Evolutionary conservation across 1,284 basidiomycete genomes (phyloP).

Genomic region (Cryptococcus amylolentus): DNA sequence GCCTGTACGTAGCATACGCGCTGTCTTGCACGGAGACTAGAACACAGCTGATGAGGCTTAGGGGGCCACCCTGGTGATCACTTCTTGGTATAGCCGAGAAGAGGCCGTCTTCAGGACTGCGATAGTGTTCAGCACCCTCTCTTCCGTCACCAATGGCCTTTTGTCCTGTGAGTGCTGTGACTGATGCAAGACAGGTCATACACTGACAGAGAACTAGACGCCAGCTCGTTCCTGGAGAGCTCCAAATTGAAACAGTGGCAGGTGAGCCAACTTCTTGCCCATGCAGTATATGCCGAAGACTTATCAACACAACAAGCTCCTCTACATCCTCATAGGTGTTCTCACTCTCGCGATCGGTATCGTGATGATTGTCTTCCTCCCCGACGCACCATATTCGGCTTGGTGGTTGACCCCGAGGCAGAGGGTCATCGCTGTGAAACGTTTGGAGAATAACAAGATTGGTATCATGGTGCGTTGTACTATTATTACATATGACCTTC

Average conservation of each 20-base stretch:
- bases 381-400: not conserved
- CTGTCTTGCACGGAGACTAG: too few species aligned
- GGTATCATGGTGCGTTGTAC: not conserved
- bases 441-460: not conserved
- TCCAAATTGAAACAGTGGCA: slow-evolving; percentile 7
- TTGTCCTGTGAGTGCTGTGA: slow-evolving; percentile 6
- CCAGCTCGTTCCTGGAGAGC: not conserved
- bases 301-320: not conserved
- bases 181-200: not conserved
- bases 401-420: not conserved
- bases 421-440: not conserved
- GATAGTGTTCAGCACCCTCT: slow-evolving; percentile 29
- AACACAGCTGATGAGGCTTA: too few species aligned
- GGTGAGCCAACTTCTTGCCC: too few species aligned
- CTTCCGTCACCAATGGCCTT: slow-evolving; percentile 15
- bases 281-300: too few species aligned
- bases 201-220: not conserved
- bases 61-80: not conserved
- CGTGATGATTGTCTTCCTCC: not conserved
- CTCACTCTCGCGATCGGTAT: not conserved
- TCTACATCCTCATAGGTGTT: not conserved
- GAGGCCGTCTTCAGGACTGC: slow-evolving; percentile 30
- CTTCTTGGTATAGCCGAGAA: slow-evolving; percentile 6
- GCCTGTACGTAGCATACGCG: not conserved
- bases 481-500: not conserved